phyloP scores from a whole-genome alignment of 805 yeast species.

The Saccharomycopsis sp. region DNA sequence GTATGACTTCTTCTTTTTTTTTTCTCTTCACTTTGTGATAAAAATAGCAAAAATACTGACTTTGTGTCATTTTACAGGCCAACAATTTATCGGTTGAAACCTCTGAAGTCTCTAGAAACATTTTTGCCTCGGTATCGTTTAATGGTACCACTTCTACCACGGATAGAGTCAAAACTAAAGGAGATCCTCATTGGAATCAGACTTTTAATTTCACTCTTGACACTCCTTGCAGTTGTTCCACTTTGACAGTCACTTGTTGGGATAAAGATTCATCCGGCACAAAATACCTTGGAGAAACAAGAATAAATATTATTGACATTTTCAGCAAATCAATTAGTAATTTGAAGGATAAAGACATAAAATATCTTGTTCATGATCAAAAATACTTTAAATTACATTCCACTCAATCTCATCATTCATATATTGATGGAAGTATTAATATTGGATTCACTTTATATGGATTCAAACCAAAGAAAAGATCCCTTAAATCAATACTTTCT shows the following conservation, averaged over 20 bases:
- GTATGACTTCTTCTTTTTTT: no score
- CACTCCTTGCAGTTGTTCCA: constrained; percentile 3
- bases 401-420: constrained; percentile 29
- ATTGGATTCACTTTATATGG: constrained; percentile 18
- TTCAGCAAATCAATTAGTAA: constrained; percentile 18
- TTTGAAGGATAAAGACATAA: constrained; percentile 15
- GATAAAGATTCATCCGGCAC: constrained; percentile 8
- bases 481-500: constrained; percentile 5
- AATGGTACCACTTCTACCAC: constrained; percentile 10
- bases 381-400: constrained; percentile 38
- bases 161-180: constrained; percentile 1
- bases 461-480: constrained; percentile 1
- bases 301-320: constrained; percentile 13
- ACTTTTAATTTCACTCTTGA: constrained; percentile 3
- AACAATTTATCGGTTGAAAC: no score
- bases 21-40: no score
- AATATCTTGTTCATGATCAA: constrained; percentile 19
- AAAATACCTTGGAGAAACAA: constrained; percentile 14
- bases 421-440: constrained; percentile 38
- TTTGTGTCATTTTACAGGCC: no score
- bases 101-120: no score
- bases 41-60: no score
- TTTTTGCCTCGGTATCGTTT: constrained; percentile 10
- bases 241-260: constrained; percentile 15
- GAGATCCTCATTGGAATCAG: constrained; percentile 14